Conservation (phyloP, 371 early-diverging fungal genomes). For the Rhizomucor pusillus region DNA sequence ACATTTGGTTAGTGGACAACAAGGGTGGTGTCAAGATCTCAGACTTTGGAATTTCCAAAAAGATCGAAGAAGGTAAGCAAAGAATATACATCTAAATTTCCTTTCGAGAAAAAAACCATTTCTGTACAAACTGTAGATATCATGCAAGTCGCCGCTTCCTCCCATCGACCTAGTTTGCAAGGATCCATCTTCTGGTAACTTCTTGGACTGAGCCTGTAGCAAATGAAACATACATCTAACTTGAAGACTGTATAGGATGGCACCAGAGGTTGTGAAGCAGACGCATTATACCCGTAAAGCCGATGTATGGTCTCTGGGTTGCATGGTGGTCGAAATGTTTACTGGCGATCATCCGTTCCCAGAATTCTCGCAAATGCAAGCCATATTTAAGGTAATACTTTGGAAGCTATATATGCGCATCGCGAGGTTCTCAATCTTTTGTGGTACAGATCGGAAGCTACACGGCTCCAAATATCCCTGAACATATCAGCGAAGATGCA, state of each 20-base stretch:
- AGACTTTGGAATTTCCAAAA: slow-evolving; percentile 99
- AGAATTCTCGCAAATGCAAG: slow-evolving; percentile 89
- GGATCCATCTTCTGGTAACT: slow-evolving; percentile 81
- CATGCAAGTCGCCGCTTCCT: slow-evolving; percentile 25
- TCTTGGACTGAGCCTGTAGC: too few species aligned
- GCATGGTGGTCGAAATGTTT: slow-evolving; percentile 95
- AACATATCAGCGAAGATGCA: slow-evolving; percentile 66
- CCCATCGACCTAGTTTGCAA: slow-evolving; percentile 77
- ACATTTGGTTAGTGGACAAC: slow-evolving; percentile 65
- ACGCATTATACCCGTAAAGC: slow-evolving; percentile 79
- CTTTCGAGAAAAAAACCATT: background rate
- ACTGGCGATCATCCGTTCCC: slow-evolving; percentile 94
- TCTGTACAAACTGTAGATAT: slow-evolving; percentile 17
- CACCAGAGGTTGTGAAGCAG: slow-evolving; percentile 91
- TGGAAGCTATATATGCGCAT: background rate
- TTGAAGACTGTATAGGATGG: slow-evolving; percentile 63
- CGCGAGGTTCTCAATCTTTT: background rate
- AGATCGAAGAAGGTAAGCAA: slow-evolving; percentile 72
- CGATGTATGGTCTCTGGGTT: slow-evolving; percentile 90
- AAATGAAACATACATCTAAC: background rate
- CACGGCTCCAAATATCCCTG: slow-evolving; percentile 78
- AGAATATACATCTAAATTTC: background rate
- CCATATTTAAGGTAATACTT: slow-evolving; percentile 71
- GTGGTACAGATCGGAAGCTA: slow-evolving; percentile 70
- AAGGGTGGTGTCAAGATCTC: slow-evolving; percentile 94